phyloP scores from a whole-genome alignment of 2,329 filamentous ascomycete species.

The Daldinia sp. region DNA sequence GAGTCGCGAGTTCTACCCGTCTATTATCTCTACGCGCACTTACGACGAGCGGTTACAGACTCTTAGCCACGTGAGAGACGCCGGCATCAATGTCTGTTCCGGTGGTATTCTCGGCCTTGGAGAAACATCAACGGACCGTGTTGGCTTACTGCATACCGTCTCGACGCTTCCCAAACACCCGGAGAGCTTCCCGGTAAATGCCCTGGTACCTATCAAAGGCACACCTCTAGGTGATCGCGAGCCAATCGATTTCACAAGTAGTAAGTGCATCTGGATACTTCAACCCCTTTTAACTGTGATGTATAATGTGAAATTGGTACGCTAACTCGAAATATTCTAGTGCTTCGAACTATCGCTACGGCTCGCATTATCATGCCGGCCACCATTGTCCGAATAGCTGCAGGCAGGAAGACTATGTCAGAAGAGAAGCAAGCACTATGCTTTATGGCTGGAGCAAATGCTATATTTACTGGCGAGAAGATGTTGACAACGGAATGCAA shows the following conservation, averaged over 20 bases:
- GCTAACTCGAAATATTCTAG: conserved; percentile 15
- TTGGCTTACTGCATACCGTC: conserved; percentile 86
- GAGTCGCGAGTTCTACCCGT: conserved; percentile 87
- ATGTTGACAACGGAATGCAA: conserved; percentile 95
- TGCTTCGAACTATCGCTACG: conserved; percentile 86
- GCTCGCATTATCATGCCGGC: conserved; percentile 85
- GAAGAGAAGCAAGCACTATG: conserved; percentile 92
- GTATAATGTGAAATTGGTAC: neutral
- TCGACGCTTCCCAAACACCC: conserved; percentile 84
- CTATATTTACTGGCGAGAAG: conserved; percentile 95
- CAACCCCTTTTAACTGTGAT: too few relatives aligned
- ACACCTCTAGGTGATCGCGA: conserved; percentile 83
- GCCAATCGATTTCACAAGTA: conserved; percentile 79
- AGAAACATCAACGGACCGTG: conserved; percentile 81
- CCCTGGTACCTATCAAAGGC: conserved; percentile 89
- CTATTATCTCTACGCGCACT: conserved; percentile 83
- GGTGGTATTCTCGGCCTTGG: conserved; percentile 90
- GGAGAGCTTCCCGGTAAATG: conserved; percentile 92
- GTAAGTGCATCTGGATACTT: conserved; percentile 19
- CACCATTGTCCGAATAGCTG: conserved; percentile 88
- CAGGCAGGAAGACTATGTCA: conserved; percentile 83
- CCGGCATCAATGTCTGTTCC: conserved; percentile 90
- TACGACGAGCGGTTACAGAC: conserved; percentile 91
- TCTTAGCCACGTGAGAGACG: conserved; percentile 82
- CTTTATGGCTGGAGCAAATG: conserved; percentile 92